phyloP scores from a whole-genome alignment of 2,329 filamentous ascomycete genomes.

The Ciborinia camelliae region DNA sequence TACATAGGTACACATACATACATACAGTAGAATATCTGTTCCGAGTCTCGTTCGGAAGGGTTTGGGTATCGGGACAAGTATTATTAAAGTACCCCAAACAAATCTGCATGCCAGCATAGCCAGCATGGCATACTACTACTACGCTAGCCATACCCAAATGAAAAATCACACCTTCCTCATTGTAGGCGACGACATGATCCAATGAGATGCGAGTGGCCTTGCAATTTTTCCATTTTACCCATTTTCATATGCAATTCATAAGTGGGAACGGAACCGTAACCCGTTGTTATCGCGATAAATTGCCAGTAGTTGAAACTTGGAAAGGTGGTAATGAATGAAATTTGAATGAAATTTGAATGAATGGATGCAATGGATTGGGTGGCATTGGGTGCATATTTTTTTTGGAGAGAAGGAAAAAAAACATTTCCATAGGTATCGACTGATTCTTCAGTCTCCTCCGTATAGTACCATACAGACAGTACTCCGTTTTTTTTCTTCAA shows the following conservation, averaged over 20 bases:
- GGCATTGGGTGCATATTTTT: conserved; percentile 4
- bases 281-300: background rate
- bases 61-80: conserved; percentile 1
- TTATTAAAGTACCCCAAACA: conserved; percentile 10
- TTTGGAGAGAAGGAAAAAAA: background rate
- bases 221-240: background rate
- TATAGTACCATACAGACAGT: too few relatives aligned
- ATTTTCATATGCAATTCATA: background rate
- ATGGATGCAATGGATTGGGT: too few relatives aligned
- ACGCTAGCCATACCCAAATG: conserved; percentile 9
- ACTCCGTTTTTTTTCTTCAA: too few relatives aligned
- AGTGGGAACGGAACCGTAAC: too few relatives aligned
- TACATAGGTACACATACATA: too few relatives aligned
- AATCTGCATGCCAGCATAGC: conserved; percentile 7
- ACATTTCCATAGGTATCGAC: too few relatives aligned
- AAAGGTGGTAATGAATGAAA: too few relatives aligned
- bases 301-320: too few relatives aligned
- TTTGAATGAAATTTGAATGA: too few relatives aligned
- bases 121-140: conserved; percentile 6
- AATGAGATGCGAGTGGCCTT: background rate
- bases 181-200: conserved; percentile 5
- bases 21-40: background rate
- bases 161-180: conserved; percentile 10
- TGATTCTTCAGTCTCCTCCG: too few relatives aligned
- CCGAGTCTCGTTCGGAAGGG: conserved; percentile 1